Base-by-base conservation (phyloP, 2,329 filamentous ascomycete genomes). In the Lecanicillium sp. region DNA sequence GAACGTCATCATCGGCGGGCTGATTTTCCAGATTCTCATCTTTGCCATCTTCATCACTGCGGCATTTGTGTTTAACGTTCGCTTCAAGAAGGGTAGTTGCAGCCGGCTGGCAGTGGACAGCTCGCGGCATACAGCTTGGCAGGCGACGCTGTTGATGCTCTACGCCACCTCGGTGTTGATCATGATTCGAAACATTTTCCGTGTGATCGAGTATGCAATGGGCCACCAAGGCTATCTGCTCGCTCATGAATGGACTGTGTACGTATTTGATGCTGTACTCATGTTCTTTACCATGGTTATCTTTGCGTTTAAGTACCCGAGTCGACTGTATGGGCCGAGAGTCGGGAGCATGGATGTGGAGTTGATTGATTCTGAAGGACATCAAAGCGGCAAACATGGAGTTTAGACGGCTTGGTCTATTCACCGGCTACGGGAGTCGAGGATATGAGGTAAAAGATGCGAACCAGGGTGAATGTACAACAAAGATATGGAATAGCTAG, bases 11-110 rank as follows among this genome's bases (percentile, higher is more conserved):
- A 53, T 78, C 7, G 65, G 48, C 4, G 75, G 75, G 4, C 55
- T 80, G 4, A 53, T 70, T 14, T 51, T 78, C n/a, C 75, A 80
- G 46, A 61, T 79, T 12, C 25, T 70, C 16, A 63, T 72, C 29
- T 77, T 79, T 41, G 59, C 58, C 8, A 54, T 74, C 17, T 80
- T 78, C 46, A 53, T 73, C n/a, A 32, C 63, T 2, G 59, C 64
- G 0, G 61, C 68, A 0, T 42, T 60, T 1, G 42, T 66, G 0
- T 74, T 73, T 51, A 64, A 75, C 41, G 41, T 40, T 6, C 43
- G 45, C 2, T 48, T 52, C 16, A 2, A 27, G 3, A 3, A 32
- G 14, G 19, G 36, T 12, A 34, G 35, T 6, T 15, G 35, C 9
- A 27, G 30, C 32, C 33, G 27, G 20, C 17, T 25, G 20, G 4